Evolutionary conservation across 2,329 filamentous ascomycete genomes (phyloP).

Genomic region (Diaporthe caulivora): DNA sequence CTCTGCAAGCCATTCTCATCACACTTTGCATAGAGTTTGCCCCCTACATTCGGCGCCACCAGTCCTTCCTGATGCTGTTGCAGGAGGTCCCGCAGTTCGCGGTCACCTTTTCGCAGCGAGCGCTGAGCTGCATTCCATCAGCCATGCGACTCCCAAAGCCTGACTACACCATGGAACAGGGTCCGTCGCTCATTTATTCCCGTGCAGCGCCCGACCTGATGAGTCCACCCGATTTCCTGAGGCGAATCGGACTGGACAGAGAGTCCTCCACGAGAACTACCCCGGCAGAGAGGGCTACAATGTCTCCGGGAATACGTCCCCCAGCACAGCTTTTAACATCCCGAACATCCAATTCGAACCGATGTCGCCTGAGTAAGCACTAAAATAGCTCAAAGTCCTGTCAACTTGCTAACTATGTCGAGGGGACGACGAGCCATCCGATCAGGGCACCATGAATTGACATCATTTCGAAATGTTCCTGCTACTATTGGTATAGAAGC

Average conservation of each 20-base stretch:
- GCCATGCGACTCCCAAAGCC: background rate
- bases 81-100: conserved; percentile 3
- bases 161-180: background rate
- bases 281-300: background rate
- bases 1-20: background rate
- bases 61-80: background rate
- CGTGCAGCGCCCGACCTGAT: background rate
- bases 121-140: background rate
- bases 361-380: background rate
- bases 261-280: background rate
- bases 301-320: background rate
- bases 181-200: background rate
- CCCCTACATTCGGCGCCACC: background rate
- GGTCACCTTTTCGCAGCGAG: background rate
- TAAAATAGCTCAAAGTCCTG: background rate
- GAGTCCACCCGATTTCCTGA: background rate
- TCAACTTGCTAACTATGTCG: background rate
- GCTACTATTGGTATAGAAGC: background rate
- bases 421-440: background rate
- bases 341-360: too few species aligned
- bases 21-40: background rate
- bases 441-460: background rate
- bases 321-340: background rate
- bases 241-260: background rate
- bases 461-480: background rate